These are phyloP conservation scores for Rhytidiadelphus loreus DNA, from an alignment of 225 moss, liverwort and hornwort genomes.

Conservation along the genomic window DNA sequence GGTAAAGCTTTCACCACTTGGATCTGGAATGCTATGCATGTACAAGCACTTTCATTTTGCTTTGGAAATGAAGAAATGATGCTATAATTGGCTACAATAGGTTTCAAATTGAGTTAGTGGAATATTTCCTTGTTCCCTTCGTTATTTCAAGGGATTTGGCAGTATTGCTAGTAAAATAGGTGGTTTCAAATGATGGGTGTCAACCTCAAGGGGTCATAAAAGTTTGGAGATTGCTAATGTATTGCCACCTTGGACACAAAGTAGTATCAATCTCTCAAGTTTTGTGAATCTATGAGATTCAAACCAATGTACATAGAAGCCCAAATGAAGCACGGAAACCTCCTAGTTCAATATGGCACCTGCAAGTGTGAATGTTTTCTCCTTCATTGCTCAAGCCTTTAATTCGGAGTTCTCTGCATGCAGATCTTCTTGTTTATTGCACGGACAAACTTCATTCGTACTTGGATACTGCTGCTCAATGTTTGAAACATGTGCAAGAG, in stretches of 20 bases:
- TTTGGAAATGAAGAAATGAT: not conserved
- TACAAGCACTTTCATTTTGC: not conserved
- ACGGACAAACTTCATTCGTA: not conserved
- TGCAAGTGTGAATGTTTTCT: not conserved
- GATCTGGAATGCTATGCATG: not conserved
- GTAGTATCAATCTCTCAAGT: not conserved
- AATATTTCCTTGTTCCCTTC: accelerated
- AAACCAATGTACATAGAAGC: not conserved
- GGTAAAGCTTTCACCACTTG: not conserved
- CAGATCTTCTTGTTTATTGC: accelerated
- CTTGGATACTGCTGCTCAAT: accelerated
- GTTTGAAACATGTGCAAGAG: not conserved
- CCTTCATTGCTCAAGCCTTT: not conserved
- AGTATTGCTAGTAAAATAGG: not conserved
- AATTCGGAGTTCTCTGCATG: not conserved
- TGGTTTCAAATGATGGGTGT: not conserved
- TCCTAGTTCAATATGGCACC: accelerated
- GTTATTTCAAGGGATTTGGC: not conserved
- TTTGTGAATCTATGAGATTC: not conserved
- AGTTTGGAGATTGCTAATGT: not conserved
- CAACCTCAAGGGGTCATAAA: accelerated
- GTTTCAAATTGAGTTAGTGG: not conserved
- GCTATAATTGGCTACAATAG: too few species aligned
- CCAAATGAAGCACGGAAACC: accelerated
- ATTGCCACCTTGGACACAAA: not conserved